Conservation (phyloP, 2,329 filamentous ascomycete genomes). For the Scortechinia acanthostroma region DNA sequence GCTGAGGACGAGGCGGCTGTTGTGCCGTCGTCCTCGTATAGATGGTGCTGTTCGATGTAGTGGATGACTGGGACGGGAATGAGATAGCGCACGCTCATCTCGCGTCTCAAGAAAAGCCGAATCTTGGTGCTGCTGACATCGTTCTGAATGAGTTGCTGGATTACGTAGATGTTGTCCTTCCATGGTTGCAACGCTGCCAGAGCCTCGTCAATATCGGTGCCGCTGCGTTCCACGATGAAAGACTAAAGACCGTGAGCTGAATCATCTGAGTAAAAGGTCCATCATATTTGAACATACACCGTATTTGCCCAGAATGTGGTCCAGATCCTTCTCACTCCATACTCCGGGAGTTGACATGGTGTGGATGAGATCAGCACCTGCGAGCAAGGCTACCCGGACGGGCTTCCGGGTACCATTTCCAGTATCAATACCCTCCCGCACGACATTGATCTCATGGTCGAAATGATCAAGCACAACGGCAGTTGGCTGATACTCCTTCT, state of each 20-base stretch:
- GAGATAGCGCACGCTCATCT: conserved; percentile 62
- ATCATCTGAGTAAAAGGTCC: not conserved
- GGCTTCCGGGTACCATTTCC: conserved; percentile 42
- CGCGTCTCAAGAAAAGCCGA: not conserved
- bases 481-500: conserved; percentile 57
- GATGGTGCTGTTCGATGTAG: conserved; percentile 62
- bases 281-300: conserved; percentile 26
- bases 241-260: conserved; percentile 8
- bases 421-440: conserved; percentile 45
- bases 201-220: conserved; percentile 59
- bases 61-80: conserved; percentile 70
- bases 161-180: conserved; percentile 58
- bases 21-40: conserved; percentile 43
- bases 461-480: conserved; percentile 59
- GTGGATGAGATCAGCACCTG: conserved; percentile 38
- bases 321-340: conserved; percentile 55
- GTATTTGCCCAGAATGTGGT: conserved; percentile 55
- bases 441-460: conserved; percentile 51
- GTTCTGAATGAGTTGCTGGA: conserved; percentile 60
- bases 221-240: conserved; percentile 50
- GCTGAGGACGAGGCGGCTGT: not conserved
- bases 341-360: conserved; percentile 44
- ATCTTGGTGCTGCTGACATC: conserved; percentile 42
- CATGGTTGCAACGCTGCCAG: conserved; percentile 51
- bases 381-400: conserved; percentile 49